Evolutionary conservation across 208 protist species (phyloP).

Genomic region (Vickermania spadyakhi): DNA sequence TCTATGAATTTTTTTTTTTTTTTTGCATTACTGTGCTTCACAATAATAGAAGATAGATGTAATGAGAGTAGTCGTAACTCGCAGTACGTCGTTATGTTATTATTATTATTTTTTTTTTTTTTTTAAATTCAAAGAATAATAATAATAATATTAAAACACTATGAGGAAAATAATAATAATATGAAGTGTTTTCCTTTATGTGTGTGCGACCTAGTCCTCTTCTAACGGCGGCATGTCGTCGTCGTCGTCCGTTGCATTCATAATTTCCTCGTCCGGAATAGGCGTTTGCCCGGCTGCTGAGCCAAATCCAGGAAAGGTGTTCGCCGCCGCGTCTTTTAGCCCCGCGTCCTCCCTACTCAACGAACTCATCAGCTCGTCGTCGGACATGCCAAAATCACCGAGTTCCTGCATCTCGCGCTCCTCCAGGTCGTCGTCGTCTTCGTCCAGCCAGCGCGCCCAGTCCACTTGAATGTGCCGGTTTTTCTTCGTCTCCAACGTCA

Average conservation of each 20-base stretch:
- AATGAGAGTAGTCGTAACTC: no score
- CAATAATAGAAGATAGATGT: no score
- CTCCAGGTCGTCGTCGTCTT: conserved; percentile 31
- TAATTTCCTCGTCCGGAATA: conserved; percentile 1
- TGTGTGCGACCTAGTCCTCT: no score
- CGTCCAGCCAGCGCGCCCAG: conserved; percentile 74
- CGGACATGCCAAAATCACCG: conserved; percentile 15
- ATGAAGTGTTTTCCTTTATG: no score
- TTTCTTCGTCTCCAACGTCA: conserved; percentile 56
- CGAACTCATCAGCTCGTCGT: conserved; percentile 2
- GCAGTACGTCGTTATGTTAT: no score
- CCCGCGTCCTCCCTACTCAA: not conserved
- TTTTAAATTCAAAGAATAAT: no score
- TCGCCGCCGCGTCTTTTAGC: not conserved
- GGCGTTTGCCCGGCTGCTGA: not conserved
- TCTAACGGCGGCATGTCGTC: conserved; percentile 25
- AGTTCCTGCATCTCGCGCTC: conserved; percentile 9
- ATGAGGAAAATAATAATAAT: no score
- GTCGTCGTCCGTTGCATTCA: conserved; percentile 11
- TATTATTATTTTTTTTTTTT: no score
- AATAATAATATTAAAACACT: no score
- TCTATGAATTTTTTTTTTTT: no score
- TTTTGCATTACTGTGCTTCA: no score
- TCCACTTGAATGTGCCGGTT: conserved; percentile 71
- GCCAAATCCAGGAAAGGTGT: not conserved